phyloP scores from a whole-genome alignment of 23 red algal genomes.

The Gracilaria domingensis region DNA sequence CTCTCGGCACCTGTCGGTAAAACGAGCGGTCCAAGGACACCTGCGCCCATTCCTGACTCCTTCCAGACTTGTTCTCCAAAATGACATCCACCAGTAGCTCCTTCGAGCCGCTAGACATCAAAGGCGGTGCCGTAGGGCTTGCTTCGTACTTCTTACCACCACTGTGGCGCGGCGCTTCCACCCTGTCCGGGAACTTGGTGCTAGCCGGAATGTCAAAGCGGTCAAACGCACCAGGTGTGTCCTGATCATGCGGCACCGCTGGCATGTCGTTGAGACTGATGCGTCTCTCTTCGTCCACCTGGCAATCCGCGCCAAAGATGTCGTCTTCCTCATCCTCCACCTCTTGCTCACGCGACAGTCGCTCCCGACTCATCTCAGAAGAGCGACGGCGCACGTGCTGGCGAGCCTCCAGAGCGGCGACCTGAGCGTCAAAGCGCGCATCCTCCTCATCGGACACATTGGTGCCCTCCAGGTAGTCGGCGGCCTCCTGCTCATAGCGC shows the following conservation, averaged over 20 bases:
- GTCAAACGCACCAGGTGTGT: not conserved
- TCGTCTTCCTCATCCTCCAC: conserved; percentile 35
- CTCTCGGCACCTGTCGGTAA: conserved; percentile 57
- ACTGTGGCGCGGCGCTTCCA: not conserved
- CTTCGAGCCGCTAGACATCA: conserved; percentile 21
- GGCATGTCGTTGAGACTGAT: not conserved
- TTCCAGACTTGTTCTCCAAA: conserved; percentile 54
- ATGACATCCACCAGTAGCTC: conserved; percentile 47
- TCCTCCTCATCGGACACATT: conserved; percentile 71
- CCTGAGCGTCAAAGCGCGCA: conserved; percentile 17
- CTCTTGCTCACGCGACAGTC: not conserved
- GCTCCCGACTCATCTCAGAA: not conserved
- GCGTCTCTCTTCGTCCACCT: conserved; percentile 15
- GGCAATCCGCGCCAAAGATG: conserved; percentile 36
- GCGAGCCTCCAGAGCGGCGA: conserved; percentile 5
- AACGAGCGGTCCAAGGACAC: conserved; percentile 57
- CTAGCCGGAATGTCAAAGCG: conserved; percentile 22
- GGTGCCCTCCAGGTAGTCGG: conserved; percentile 45
- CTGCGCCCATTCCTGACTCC: conserved; percentile 50
- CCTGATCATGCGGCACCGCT: not conserved
- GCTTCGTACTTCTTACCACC: not conserved
- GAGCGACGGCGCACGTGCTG: not conserved
- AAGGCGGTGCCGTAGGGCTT: not conserved
- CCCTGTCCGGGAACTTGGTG: conserved; percentile 31
- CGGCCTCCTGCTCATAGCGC: conserved; percentile 50